phyloP scores from a whole-genome alignment of 495 filamentous ascomycete genomes.

The Penicillium subrubescens region DNA sequence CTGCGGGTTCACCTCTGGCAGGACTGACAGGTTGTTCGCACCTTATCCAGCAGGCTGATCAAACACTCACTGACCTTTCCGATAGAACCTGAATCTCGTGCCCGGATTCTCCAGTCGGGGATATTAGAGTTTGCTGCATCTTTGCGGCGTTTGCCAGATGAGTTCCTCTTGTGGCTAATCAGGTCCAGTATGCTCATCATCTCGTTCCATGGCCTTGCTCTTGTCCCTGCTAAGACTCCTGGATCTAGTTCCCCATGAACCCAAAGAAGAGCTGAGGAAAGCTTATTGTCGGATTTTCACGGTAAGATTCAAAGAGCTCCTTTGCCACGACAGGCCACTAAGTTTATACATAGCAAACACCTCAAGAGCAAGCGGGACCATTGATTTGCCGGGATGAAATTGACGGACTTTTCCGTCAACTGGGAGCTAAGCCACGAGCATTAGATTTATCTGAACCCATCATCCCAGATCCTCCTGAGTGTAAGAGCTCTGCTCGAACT shows the following conservation, averaged over 20 bases:
- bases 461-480: slow-evolving; percentile 25
- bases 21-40: slow-evolving; percentile 37
- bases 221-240: slow-evolving; percentile 13
- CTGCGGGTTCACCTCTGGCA: slow-evolving; percentile 27
- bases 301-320: slow-evolving; percentile 26
- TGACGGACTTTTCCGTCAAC: slow-evolving; percentile 33
- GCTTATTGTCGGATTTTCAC: slow-evolving; percentile 63
- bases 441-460: slow-evolving; percentile 31
- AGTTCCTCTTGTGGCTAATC: slow-evolving; percentile 74
- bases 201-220: neutral
- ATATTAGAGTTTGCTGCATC: slow-evolving; percentile 61
- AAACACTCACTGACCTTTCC: neutral
- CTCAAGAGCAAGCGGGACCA: slow-evolving; percentile 23
- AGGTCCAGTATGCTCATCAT: slow-evolving; percentile 51
- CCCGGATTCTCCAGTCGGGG: slow-evolving; percentile 70
- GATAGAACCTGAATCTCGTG: slow-evolving; percentile 51
- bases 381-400: slow-evolving; percentile 38
- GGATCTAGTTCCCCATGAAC: slow-evolving; percentile 56
- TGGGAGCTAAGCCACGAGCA: slow-evolving; percentile 37
- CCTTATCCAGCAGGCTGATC: neutral
- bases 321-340: neutral
- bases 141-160: slow-evolving; percentile 62
- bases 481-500: slow-evolving; percentile 15
- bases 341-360: slow-evolving; percentile 20
- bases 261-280: slow-evolving; percentile 59